Conservation (phyloP, 352 stramenopile genomes). For the Halophytophthora polymorphica region DNA sequence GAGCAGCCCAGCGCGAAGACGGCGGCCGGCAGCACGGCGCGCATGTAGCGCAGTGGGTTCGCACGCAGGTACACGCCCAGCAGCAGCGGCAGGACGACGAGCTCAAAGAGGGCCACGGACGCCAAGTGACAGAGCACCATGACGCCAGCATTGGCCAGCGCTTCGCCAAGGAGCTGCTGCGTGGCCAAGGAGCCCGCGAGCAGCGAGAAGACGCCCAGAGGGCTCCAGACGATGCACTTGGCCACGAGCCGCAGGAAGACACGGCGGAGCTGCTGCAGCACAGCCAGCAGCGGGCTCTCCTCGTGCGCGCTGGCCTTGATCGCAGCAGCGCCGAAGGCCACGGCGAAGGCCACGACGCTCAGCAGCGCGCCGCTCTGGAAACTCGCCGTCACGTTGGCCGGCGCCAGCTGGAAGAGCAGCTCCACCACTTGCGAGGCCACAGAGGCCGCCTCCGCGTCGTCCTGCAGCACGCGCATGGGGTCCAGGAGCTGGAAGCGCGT, state of each 20-base stretch:
- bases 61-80: constrained; percentile 39
- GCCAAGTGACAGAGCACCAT: constrained; percentile 54
- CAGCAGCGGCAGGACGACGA: constrained; percentile 54
- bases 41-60: constrained; percentile 62
- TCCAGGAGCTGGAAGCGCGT: constrained; percentile 50
- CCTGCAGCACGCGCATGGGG: constrained; percentile 22
- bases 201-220: constrained; percentile 64
- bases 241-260: constrained; percentile 69
- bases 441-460: constrained; percentile 21
- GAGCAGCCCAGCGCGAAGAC: constrained; percentile 67
- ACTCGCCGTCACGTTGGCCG: constrained; percentile 53
- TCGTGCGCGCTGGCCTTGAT: constrained; percentile 49
- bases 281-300: constrained; percentile 48
- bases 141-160: constrained; percentile 49
- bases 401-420: constrained; percentile 54
- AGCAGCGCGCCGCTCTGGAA: constrained; percentile 53
- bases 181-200: constrained; percentile 58
- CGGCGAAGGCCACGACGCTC: constrained; percentile 62
- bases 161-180: constrained; percentile 38
- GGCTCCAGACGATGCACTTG: constrained; percentile 64
- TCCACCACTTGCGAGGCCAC: constrained; percentile 51
- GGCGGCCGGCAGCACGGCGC: constrained; percentile 52
- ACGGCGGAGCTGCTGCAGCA: constrained; percentile 68
- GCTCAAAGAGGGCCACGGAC: constrained; percentile 43
- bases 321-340: constrained; percentile 55